Evolutionary conservation across 148 eudicot species (phyloP).

Genomic region (Fagopyrum tataricum): DNA sequence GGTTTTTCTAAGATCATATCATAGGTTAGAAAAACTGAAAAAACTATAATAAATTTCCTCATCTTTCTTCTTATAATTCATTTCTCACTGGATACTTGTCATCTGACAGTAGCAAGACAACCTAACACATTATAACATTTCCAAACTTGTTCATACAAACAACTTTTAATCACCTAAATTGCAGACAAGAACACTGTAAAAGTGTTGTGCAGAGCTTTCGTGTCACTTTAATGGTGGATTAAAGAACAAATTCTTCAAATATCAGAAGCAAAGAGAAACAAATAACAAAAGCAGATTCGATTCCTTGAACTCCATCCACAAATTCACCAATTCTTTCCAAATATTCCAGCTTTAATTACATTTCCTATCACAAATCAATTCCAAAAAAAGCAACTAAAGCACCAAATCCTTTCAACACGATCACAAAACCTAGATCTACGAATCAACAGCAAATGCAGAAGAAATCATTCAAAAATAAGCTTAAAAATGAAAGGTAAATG

Average conservation of each 20-base stretch:
- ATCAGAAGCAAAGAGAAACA: background rate
- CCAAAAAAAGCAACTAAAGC: background rate
- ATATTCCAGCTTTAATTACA: background rate
- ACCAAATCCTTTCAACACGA: background rate
- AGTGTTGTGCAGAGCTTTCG: background rate
- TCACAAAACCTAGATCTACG: conserved; percentile 1
- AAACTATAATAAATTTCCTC: no score
- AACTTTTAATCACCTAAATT: background rate
- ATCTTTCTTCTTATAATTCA: no score
- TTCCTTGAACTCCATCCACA: background rate
- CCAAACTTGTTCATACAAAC: background rate
- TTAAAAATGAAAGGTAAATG: conserved; percentile 8
- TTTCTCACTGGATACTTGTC: no score
- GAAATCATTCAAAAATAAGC: no score
- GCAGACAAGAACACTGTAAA: background rate
- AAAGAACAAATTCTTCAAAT: conserved; percentile 2
- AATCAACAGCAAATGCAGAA: background rate
- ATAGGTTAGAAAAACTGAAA: no score
- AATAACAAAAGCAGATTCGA: background rate
- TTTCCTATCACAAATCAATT: background rate
- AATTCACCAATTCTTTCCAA: background rate
- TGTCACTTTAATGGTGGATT: background rate
- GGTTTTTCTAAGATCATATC: no score
- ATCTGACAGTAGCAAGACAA: no score
- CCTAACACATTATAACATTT: background rate